phyloP scores from a whole-genome alignment of 768 basidiomycete species.

The Chalciporus piperatus region DNA sequence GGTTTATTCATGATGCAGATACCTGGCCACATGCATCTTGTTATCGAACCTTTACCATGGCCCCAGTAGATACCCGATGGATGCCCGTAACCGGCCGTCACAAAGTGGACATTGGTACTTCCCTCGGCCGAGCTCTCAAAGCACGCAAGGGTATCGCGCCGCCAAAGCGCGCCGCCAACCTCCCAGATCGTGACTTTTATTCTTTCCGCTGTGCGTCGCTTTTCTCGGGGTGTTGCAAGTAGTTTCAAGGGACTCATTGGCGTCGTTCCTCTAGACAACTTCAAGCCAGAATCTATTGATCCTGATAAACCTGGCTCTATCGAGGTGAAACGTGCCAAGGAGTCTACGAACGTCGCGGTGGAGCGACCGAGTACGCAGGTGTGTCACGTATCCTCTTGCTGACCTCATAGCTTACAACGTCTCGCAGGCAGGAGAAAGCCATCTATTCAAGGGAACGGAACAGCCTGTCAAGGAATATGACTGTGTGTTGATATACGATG shows the following conservation, averaged over 20 bases:
- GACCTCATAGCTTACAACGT: neutral
- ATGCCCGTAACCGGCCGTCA: slow-evolving; percentile 59
- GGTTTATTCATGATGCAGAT: slow-evolving; percentile 15
- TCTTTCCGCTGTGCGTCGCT: slow-evolving; percentile 67
- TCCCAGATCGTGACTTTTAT: slow-evolving; percentile 69
- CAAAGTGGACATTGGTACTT: slow-evolving; percentile 57
- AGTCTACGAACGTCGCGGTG: slow-evolving; percentile 51
- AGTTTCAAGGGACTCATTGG: neutral
- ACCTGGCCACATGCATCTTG: slow-evolving; percentile 19
- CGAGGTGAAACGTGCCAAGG: slow-evolving; percentile 54
- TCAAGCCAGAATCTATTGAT: slow-evolving; percentile 73
- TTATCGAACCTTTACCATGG: slow-evolving; percentile 38
- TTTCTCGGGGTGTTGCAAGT: neutral
- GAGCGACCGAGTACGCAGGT: slow-evolving; percentile 71
- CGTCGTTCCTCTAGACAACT: slow-evolving; percentile 52
- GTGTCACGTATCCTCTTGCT: neutral
- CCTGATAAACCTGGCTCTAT: slow-evolving; percentile 61
- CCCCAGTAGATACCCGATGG: slow-evolving; percentile 47
- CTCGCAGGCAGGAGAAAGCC: slow-evolving; percentile 48
- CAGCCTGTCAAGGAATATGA: slow-evolving; percentile 63
- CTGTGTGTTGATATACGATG: slow-evolving; percentile 80
- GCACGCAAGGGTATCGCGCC: slow-evolving; percentile 56
- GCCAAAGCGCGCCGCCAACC: slow-evolving; percentile 37
- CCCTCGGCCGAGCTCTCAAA: slow-evolving; percentile 64
- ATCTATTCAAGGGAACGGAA: slow-evolving; percentile 58